A percentile compares a stretch with the other conserved stretches of the same genome.
phyloP scores from a whole-genome alignment of 1,284 basidiomycete species.

The Lentinula novae-zelandiae region DNA sequence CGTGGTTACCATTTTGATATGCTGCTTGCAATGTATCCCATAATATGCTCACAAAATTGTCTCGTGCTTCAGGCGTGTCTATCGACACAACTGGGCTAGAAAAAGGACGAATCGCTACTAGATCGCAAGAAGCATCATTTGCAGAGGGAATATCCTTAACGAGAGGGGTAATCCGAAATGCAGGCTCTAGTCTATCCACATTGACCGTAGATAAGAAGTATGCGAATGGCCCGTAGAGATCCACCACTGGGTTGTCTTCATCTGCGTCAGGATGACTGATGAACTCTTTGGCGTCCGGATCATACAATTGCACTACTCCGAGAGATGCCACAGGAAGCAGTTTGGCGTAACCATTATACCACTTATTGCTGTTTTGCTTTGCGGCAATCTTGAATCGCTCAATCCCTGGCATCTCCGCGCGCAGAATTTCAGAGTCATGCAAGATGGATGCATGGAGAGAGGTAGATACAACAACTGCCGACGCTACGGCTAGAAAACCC shows the following conservation, averaged over 20 bases:
- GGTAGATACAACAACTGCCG: conserved; percentile 70
- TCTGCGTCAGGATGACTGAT: conserved; percentile 36
- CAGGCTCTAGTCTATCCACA: conserved; percentile 70
- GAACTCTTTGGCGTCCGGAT: conserved; percentile 48
- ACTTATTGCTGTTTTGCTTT: conserved; percentile 65
- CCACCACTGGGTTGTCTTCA: conserved; percentile 32
- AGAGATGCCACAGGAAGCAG: conserved; percentile 43
- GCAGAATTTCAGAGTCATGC: conserved; percentile 74
- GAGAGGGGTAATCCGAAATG: conserved; percentile 60
- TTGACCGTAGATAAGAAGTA: conserved; percentile 85
- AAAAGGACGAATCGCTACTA: conserved; percentile 80
- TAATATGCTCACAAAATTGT: conserved; percentile 42
- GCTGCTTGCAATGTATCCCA: conserved; percentile 59
- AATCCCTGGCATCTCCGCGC: conserved; percentile 66
- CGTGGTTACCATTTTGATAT: conserved; percentile 72
- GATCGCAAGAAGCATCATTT: conserved; percentile 52
- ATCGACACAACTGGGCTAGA: conserved; percentile 51
- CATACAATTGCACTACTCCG: conserved; percentile 57
- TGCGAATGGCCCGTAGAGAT: conserved; percentile 74
- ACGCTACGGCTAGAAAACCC: conserved; percentile 29
- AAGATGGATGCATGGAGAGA: conserved; percentile 88
- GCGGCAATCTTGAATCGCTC: conserved; percentile 89
- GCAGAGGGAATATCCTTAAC: conserved; percentile 51
- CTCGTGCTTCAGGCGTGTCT: conserved; percentile 39
- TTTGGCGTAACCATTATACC: conserved; percentile 63